Evolutionary conservation across 192 early-diverging fungal genomes (phyloP), one percentile per base, ranked within the genome.

Genomic region (Ramicandelaber brevisporus): DNA sequence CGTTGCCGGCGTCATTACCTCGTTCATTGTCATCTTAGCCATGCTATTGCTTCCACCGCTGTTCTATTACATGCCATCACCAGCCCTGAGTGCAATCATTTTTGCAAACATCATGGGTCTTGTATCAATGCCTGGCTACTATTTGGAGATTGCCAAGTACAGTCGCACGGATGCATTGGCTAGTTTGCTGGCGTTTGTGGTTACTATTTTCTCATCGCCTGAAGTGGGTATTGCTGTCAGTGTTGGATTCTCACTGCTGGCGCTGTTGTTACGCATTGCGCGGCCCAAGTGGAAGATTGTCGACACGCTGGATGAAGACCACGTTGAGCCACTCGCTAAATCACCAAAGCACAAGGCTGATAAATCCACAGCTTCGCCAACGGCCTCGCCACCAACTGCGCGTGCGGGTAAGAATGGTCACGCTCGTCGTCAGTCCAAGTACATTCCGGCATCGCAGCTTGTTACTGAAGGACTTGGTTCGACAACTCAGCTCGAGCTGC

Each of bases 61-160:
- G 4, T 79, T 95, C 47, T 77, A 67, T 48, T 88, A 72, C 43
- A 83, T 95, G 20, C 77, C 88, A 1, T 59, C 52, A 24, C 70
- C 84, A n/a, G 50, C 60, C 2, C 53, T 95, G 4, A 63, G 73
- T 3, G 83, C 82, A 0, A 64, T 95, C 21, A 81, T 89, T 37
- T 70, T 83, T 37, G 65, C 63, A 29, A 75, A 82, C n/a, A 78
- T 95, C 17, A 52, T 66, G 13, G 75, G 78, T 27, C 53, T 95
- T 27, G 53, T 95, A 22, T 48, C 55, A 1, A 58, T 63, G 11
- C 71, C 68, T 2, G 29, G 41, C 0, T n/a, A n/a, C n/a, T n/a
- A 42, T 72, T 33, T 55, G 43, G 27, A 53, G 53, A 33, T 55
- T 78, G 66, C 67, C 39, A 61, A 20, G 50, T 69, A 10, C 50